Conservation (phyloP, 257 asterid species). For the Vinca minor region DNA sequence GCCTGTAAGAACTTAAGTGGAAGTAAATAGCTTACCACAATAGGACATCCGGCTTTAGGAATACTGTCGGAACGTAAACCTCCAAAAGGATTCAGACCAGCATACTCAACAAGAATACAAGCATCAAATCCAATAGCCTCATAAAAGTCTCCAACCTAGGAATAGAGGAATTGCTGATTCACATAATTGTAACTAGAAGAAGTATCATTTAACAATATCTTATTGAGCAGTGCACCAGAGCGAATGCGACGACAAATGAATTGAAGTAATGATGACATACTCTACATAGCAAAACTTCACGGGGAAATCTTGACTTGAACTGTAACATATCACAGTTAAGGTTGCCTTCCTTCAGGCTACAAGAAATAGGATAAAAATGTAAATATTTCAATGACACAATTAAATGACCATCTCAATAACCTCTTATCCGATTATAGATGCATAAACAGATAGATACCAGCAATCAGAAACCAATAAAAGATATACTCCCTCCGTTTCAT, state of each 20-base stretch:
- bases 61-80: constrained; percentile 85
- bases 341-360: constrained; percentile 90
- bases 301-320: constrained; percentile 90
- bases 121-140: constrained; percentile 97
- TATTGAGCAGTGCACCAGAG: constrained; percentile 4
- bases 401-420: not conserved
- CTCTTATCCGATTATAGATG: not conserved
- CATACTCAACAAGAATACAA: constrained; percentile 94
- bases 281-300: constrained; percentile 91
- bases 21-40: constrained; percentile 53
- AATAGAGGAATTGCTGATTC: constrained; percentile 6
- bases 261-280: constrained; percentile 35
- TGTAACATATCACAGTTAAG: constrained; percentile 89
- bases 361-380: constrained; percentile 20
- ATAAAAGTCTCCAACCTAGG: constrained; percentile 90
- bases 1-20: not conserved
- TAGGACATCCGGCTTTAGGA: constrained; percentile 98
- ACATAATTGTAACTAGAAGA: not conserved
- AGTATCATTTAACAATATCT: not conserved
- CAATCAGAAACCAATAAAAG: not conserved
- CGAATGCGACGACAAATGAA: constrained; percentile 14
- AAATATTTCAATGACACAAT: not conserved
- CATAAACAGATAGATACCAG: not conserved
- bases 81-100: constrained; percentile 97
- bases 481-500: too few species aligned